Evolutionary conservation across 1,284 basidiomycete species (phyloP), one percentile per base, ranked within the genome.

Genomic region (Kalmanozyma brasiliensis): DNA sequence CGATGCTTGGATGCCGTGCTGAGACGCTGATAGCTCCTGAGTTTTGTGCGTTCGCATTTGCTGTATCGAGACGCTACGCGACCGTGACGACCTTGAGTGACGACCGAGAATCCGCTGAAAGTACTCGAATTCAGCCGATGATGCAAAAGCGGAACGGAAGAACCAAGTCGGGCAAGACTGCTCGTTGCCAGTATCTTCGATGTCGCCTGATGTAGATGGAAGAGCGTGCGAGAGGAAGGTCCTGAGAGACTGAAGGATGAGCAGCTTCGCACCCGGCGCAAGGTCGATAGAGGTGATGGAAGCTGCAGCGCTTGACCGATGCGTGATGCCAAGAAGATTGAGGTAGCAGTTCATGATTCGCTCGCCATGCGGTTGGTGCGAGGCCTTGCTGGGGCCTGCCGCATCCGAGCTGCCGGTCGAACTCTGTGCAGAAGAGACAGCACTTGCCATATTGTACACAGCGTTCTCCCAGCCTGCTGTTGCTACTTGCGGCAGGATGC

Each of bases 401-500:
- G 51, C 16, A 3, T 22, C 51, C 4, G 41, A 35, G 1, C 38
- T 17, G 6, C 51, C 6, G 0, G 56, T 13, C 1, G 26, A 46
- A 17, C 17, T 17, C 2, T 49, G 37, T 13, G 61, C 24, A 10
- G 67, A 53, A n/a, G 55, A 42, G 36, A 32, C 22, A 9, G 65
- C 49, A 11, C n/a, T 36, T 2, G 49, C 44, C 51, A 68, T 57
- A 20, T 51, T 44, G 41, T 55, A 44, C 33, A 71, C 57, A 3
- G 65, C 62, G 13, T 52, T 35, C 29, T 78, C 52, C 76, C 76
- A 77, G 9, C 73, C 76, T 16, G 46, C 24, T 3, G 66, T 74
- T 16, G 74, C 59, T 8, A 55, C 84, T 14, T 86, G 84, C 1
- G 93, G 92, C 3, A 91, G 87, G 45, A 86, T 81, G 32, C 90